Percentiles rank a stretch among this genome's conserved stretches.
These are phyloP conservation scores for Jamesozyma jinghongensis DNA, from an alignment of 805 yeast species.

Conservation along the genomic window DNA sequence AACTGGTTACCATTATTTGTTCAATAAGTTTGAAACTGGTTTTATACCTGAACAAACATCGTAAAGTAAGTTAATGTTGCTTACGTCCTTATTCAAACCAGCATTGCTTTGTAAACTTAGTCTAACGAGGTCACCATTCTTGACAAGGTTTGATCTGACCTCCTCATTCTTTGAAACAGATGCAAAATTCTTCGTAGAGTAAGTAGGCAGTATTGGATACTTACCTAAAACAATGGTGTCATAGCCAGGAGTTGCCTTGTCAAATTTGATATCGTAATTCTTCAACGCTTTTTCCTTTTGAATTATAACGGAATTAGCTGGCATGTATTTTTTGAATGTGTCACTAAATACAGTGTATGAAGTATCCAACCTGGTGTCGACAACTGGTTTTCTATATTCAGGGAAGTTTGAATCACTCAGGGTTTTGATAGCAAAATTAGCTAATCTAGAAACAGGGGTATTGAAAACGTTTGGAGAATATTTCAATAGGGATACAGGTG, in stretches of 20 bases:
- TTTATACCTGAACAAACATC: constrained; percentile 28
- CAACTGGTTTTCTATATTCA: constrained; percentile 15
- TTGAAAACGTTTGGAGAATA: constrained; percentile 17
- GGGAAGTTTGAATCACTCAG: constrained; percentile 22
- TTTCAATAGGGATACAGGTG: constrained; percentile 20
- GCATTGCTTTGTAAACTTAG: constrained; percentile 16
- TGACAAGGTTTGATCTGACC: constrained; percentile 10
- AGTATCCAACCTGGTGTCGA: constrained; percentile 21
- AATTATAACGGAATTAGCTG: constrained; percentile 39
- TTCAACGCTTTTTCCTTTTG: constrained; percentile 20
- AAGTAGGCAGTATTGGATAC: constrained; percentile 10
- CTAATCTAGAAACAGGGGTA: constrained; percentile 13
- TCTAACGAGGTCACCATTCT: constrained; percentile 20
- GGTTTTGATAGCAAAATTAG: constrained; percentile 14
- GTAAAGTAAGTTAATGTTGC: constrained; percentile 13
- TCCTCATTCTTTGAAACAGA: constrained; percentile 13
- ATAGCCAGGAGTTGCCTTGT: constrained; percentile 7
- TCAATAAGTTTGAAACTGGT: constrained; percentile 19
- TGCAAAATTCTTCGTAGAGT: constrained; percentile 8
- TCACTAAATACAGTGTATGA: constrained; percentile 43
- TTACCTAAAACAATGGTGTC: constrained; percentile 17
- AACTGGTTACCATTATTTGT: not conserved
- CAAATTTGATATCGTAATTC: constrained; percentile 12
- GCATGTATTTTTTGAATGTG: constrained; percentile 51
- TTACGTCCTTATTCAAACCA: constrained; percentile 8